These are phyloP conservation scores for Sugiyamaella valdiviana DNA, from an alignment of 805 yeast genomes.

Conservation along the genomic window DNA sequence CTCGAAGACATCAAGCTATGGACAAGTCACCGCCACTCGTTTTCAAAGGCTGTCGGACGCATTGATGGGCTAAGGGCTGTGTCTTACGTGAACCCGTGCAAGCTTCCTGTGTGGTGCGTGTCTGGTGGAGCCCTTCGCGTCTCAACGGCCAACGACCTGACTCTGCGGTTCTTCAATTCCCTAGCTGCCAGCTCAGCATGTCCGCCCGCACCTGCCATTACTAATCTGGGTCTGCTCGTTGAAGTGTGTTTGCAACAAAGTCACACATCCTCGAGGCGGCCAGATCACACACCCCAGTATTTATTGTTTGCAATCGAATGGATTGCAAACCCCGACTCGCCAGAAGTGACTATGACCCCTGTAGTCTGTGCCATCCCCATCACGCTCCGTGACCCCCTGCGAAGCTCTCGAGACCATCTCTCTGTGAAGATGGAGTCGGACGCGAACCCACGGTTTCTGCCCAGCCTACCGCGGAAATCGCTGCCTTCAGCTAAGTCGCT, in stretches of 20 bases:
- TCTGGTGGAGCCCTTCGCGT: conserved; percentile 13
- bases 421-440: not conserved
- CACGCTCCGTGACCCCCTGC: not conserved
- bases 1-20: conserved; percentile 13
- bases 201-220: not conserved
- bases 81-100: conserved; percentile 11
- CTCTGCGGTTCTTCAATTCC: conserved; percentile 11
- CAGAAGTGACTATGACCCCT: not conserved
- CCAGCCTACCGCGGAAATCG: not conserved
- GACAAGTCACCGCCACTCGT: conserved; percentile 5
- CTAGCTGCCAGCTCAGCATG: conserved; percentile 1
- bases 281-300: conserved; percentile 2
- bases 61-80: not conserved
- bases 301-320: conserved; percentile 2
- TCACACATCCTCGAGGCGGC: no score
- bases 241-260: not conserved
- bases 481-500: not conserved
- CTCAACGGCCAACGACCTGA: conserved; percentile 1
- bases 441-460: not conserved
- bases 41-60: conserved; percentile 1
- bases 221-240: conserved; percentile 1
- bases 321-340: not conserved
- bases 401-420: not conserved
- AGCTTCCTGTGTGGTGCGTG: conserved; percentile 16
- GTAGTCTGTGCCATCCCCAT: not conserved